Base-by-base conservation (phyloP, 331 rosid genomes). In the Prunus yedoensis region DNA sequence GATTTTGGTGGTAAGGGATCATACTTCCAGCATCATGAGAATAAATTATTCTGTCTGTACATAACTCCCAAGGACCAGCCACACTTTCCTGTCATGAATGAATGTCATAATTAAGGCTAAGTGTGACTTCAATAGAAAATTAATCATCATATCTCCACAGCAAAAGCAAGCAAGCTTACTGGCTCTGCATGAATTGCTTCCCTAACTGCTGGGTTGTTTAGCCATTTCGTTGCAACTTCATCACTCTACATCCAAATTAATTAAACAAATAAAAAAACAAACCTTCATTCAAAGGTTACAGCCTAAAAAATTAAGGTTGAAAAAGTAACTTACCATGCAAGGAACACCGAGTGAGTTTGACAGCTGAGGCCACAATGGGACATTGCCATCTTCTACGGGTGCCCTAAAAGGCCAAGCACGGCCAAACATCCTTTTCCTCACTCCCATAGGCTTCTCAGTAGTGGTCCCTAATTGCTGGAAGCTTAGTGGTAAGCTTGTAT, bases 351-450 rank as follows among this genome's bases (percentile, higher is more conserved):
- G 2, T 18, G 80, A 16, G 21, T 27, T 45, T 13, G 80, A 79
- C 0, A 87, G 70, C 38, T 84, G 65, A 35, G 87, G 87, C 89
- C 91, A 87, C 35, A 74, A 59, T 1, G 87, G 75, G 61, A 87
- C 85, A 56, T 71, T 21, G 50, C 89, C 91, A 3, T 82, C 84
- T 54, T 76, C 62, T 3, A 78, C 87, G 0, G 87, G 83, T 3
- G 85, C 87, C 71, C 64, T 14, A 12, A 74, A 80, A 21, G 89
- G 91, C 91, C 91, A 87, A 52, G 91, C 87, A 2, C 89, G 83
- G 0, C 91, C 89, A n/a, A 80, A 84, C 68, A 84, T 84, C 66
- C 91, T 77, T 67, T 82, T 80, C 68, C 91, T 82, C 3, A 87
- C 81, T 1, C 71, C 78, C 4, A 87, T 75, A 6, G 77, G 65